Base-by-base conservation (phyloP, 2,329 filamentous ascomycete species). In the Fusarium anthophilum region DNA sequence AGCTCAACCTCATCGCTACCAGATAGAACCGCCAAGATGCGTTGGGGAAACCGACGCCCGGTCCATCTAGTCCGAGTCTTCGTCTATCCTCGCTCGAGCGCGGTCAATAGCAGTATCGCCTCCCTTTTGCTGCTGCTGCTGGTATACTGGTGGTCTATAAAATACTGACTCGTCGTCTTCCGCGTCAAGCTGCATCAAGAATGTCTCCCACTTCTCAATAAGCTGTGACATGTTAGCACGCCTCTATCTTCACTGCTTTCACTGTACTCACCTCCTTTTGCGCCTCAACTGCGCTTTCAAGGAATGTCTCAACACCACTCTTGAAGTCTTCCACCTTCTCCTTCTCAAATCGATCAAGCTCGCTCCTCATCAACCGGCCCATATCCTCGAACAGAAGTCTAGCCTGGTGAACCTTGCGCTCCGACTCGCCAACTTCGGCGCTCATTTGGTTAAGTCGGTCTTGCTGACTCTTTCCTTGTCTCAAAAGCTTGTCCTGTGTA, bases 321-420 rank as follows among this genome's bases (percentile, higher is more conserved):
- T 99, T 99, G 83, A 99, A 99, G 81, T 99, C 96, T 81, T 99
- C 96, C 7, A 99, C 96, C 86, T 99, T 99, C 84, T 99, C 96
- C 78, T 90, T 90, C 85, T 99, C 96, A 79, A 99, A 99, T 24
- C 95, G 89, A 79, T 98, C 96, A 75, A 99, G 87, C 83, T 99
- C 96, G 41, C 88, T 88, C 69, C 94, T 91, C 95, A 99, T 96
- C 80, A 98, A 85, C 18, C 95, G 89, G 20, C 96, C 96, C 95
- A 99, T 98, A 80, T 99, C 96, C 76, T 99, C 96, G 79, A 99
- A 99, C 51, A 98, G 84, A 66, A 98, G 84, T 61, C 95, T 87
- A 2, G 95, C 93, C 82, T 98, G 95, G 81, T 98, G 94, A 3
- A 97, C 94, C 81, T 94, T 96, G 77, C 94, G 90, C 86, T 99